Conservation (phyloP, 108 stramenopile species). For the Stephanodiscus minutulus region DNA sequence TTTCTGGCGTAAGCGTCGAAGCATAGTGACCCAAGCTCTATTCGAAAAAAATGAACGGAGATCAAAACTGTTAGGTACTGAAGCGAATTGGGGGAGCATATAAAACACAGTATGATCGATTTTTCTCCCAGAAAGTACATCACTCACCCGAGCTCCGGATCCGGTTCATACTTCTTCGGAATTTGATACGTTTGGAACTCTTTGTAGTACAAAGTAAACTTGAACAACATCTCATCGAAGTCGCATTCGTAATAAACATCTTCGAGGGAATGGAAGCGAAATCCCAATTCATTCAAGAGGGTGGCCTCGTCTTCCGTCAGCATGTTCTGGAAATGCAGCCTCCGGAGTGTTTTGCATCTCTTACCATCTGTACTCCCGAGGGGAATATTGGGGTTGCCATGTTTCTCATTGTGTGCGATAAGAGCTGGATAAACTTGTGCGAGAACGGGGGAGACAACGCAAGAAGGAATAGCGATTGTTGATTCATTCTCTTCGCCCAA, state of each 20-base stretch:
- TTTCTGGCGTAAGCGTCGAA: conserved; percentile 58
- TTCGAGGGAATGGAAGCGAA: conserved; percentile 71
- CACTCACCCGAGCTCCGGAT: conserved; percentile 70
- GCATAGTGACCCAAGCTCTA: conserved; percentile 79
- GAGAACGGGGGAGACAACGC: conserved; percentile 60
- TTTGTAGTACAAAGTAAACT: conserved; percentile 58
- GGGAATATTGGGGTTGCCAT: conserved; percentile 83
- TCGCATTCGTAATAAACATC: conserved; percentile 78
- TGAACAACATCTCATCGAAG: conserved; percentile 66
- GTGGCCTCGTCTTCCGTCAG: conserved; percentile 55
- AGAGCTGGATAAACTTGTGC: conserved; percentile 61
- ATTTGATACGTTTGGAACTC: conserved; percentile 66
- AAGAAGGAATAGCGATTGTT: conserved; percentile 20
- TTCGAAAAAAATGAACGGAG: not conserved
- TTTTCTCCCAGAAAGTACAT: not conserved
- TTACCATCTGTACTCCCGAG: conserved; percentile 65
- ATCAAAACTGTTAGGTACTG: not conserved
- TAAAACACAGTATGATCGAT: no score
- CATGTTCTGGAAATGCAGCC: conserved; percentile 73
- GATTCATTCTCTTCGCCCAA: not conserved
- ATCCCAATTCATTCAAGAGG: conserved; percentile 58
- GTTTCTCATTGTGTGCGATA: conserved; percentile 51
- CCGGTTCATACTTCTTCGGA: conserved; percentile 79
- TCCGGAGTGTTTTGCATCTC: conserved; percentile 65
- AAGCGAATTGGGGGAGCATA: not conserved